These are phyloP conservation scores for Phytophthora lateralis DNA, from an alignment of 352 stramenopile genomes.

Conservation along the genomic window DNA sequence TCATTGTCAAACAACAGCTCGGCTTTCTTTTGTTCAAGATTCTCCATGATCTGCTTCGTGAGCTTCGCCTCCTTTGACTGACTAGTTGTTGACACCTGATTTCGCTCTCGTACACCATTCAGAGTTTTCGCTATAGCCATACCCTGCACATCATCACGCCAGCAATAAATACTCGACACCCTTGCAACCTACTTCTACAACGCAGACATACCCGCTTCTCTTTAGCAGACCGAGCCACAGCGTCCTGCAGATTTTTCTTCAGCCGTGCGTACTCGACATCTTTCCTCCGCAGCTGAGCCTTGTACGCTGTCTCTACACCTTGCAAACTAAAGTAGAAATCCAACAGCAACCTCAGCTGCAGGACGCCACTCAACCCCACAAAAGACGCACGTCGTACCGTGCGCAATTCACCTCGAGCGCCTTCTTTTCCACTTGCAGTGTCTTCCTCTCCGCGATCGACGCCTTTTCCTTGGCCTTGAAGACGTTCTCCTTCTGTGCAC, in stretches of 20 bases:
- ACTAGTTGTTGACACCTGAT: constrained; percentile 31
- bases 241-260: constrained; percentile 72
- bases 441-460: constrained; percentile 51
- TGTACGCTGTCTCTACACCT: constrained; percentile 76
- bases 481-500: constrained; percentile 64
- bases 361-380: not conserved
- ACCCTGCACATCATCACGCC: constrained; percentile 28
- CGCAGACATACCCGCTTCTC: constrained; percentile 51
- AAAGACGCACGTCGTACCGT: constrained; percentile 32
- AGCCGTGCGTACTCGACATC: constrained; percentile 80
- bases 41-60: constrained; percentile 65
- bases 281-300: constrained; percentile 73
- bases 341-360: constrained; percentile 6
- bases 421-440: constrained; percentile 68
- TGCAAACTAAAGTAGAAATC: constrained; percentile 44
- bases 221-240: constrained; percentile 51
- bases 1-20: constrained; percentile 75
- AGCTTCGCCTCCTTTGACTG: constrained; percentile 67
- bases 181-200: not conserved
- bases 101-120: constrained; percentile 47
- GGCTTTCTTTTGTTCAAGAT: constrained; percentile 63
- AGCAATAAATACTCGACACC: constrained; percentile 4
- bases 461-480: constrained; percentile 69
- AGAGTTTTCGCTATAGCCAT: constrained; percentile 52
- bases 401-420: constrained; percentile 68